A percentile compares a stretch with the other conserved stretches of the same genome.
Conservation (phyloP, 2,329 filamentous ascomycete genomes). For the Botrytis cinerea region DNA sequence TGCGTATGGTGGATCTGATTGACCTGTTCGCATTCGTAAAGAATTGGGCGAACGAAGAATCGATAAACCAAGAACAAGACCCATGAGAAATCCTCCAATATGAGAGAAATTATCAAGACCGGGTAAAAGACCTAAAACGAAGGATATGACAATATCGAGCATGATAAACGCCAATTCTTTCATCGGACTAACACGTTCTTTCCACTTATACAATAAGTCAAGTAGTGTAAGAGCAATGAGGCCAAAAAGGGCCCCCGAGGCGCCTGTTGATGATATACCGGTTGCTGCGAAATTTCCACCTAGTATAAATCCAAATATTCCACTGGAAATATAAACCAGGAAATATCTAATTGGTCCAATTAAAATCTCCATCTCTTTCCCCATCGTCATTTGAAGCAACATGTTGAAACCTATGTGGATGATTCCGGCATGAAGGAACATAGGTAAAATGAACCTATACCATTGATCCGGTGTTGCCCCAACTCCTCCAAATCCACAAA, state of each 20-base stretch:
- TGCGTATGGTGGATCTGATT: slow-evolving; percentile 68
- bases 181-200: slow-evolving; percentile 70
- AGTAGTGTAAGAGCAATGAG: slow-evolving; percentile 85
- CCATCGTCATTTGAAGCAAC: slow-evolving; percentile 85
- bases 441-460: slow-evolving; percentile 94
- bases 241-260: slow-evolving; percentile 88
- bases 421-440: slow-evolving; percentile 91
- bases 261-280: slow-evolving; percentile 80
- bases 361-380: slow-evolving; percentile 85
- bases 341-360: slow-evolving; percentile 89
- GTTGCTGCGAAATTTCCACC: slow-evolving; percentile 90
- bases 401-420: slow-evolving; percentile 97
- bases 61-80: slow-evolving; percentile 81
- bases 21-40: slow-evolving; percentile 72
- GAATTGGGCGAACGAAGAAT: slow-evolving; percentile 85
- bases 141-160: slow-evolving; percentile 83
- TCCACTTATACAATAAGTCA: slow-evolving; percentile 92
- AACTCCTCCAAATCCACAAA: slow-evolving; percentile 73
- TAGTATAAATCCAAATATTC: slow-evolving; percentile 94
- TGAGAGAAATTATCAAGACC: slow-evolving; percentile 97
- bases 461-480: slow-evolving; percentile 77
- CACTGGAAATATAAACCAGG: slow-evolving; percentile 84
- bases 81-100: slow-evolving; percentile 94
- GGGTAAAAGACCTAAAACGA: slow-evolving; percentile 87
- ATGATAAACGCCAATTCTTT: slow-evolving; percentile 87